These are phyloP conservation scores for Hydnum rufescens DNA, from an alignment of 768 basidiomycete genomes.

Conservation along the genomic window DNA sequence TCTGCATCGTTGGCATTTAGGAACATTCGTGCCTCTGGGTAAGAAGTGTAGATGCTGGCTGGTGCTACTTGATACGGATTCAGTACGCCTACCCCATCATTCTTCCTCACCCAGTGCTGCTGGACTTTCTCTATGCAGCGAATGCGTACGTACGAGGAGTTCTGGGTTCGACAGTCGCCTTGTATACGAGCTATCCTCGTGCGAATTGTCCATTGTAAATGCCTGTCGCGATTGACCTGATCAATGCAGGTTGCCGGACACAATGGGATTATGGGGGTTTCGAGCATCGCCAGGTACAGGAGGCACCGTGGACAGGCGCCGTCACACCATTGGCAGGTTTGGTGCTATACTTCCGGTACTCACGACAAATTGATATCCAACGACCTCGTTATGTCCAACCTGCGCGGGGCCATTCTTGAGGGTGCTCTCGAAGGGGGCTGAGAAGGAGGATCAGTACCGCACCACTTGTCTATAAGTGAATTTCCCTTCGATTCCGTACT, in stretches of 20 bases:
- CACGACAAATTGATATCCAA: constrained; percentile 40
- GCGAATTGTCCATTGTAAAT: no score
- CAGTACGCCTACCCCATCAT: constrained; percentile 34
- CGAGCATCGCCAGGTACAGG: constrained; percentile 46
- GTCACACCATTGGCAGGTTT: constrained; percentile 38
- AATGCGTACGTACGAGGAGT: constrained; percentile 83
- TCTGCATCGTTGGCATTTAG: not conserved
- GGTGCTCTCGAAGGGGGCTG: no score
- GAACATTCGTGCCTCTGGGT: not conserved
- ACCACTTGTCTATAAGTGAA: no score
- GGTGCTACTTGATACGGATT: constrained; percentile 76
- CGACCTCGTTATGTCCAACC: constrained; percentile 36
- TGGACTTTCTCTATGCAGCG: constrained; percentile 23
- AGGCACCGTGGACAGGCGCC: constrained; percentile 50
- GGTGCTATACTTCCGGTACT: constrained; percentile 70
- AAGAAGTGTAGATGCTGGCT: constrained; percentile 35
- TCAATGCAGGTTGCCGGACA: constrained; percentile 47
- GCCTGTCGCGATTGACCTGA: constrained; percentile 1
- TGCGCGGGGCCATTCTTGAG: no score
- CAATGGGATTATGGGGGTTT: constrained; percentile 69
- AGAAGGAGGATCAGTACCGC: no score
- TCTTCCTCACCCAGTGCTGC: not conserved
- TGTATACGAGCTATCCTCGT: constrained; percentile 70
- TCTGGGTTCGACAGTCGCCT: constrained; percentile 59
- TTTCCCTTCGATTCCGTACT: no score